A percentile compares a stretch with the other conserved stretches of the same genome.
phyloP scores from a whole-genome alignment of 2,329 filamentous ascomycete species.

The Fusarium mangiferae region DNA sequence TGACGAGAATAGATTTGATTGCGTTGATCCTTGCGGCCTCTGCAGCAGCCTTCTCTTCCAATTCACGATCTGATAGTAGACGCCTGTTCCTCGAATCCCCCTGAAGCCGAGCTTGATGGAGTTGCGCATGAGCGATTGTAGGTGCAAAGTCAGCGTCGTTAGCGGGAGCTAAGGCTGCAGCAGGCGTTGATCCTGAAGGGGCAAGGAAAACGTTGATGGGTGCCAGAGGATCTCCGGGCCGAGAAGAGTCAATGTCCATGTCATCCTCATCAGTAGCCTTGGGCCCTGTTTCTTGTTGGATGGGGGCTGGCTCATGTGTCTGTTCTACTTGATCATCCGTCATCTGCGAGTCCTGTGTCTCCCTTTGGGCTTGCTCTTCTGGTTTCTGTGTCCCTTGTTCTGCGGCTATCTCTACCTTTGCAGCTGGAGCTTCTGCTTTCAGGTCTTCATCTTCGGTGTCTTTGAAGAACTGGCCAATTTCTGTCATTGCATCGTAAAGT shows the following conservation, averaged over 20 bases:
- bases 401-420: slow-evolving; percentile 11
- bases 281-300: slow-evolving; percentile 9
- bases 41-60: slow-evolving; percentile 74
- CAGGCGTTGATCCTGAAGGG: slow-evolving; percentile 77
- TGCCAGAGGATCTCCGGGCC: slow-evolving; percentile 51
- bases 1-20: slow-evolving; percentile 76
- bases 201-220: slow-evolving; percentile 81
- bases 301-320: background rate
- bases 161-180: slow-evolving; percentile 73
- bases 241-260: slow-evolving; percentile 38
- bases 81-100: slow-evolving; percentile 75
- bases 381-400: slow-evolving; percentile 18
- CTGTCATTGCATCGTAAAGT: slow-evolving; percentile 83
- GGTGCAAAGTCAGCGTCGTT: slow-evolving; percentile 81
- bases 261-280: slow-evolving; percentile 1
- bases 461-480: slow-evolving; percentile 82
- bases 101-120: slow-evolving; percentile 75
- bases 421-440: slow-evolving; percentile 5
- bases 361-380: slow-evolving; percentile 9
- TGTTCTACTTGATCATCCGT: slow-evolving; percentile 26
- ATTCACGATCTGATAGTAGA: slow-evolving; percentile 83
- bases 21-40: slow-evolving; percentile 73
- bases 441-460: slow-evolving; percentile 52
- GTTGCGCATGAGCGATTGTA: slow-evolving; percentile 79
- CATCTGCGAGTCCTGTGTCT: slow-evolving; percentile 38